A percentile compares a stretch with the other conserved stretches of the same genome.
Conservation (phyloP, 1,284 basidiomycete species). For the Microbotryum saponariae region DNA sequence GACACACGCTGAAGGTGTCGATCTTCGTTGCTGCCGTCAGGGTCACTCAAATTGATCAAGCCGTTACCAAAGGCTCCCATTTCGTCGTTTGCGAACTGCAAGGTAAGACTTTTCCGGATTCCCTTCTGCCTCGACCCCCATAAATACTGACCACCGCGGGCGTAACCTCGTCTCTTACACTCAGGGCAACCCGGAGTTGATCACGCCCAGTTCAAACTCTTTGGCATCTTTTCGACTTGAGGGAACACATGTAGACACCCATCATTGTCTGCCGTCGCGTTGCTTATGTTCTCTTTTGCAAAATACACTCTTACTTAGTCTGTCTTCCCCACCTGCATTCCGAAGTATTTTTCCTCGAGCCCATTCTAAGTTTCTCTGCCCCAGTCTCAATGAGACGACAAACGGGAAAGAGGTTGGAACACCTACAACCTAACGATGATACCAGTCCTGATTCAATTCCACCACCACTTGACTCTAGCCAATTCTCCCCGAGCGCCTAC, state of each 20-base stretch:
- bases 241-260: conserved; percentile 6
- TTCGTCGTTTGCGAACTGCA: conserved; percentile 37
- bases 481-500: conserved; percentile 15
- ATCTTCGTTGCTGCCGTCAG: neutral
- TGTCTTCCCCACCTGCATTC: too few species aligned
- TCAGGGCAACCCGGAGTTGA: conserved; percentile 28
- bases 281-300: neutral
- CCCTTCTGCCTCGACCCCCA: neutral
- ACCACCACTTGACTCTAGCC: conserved; percentile 8
- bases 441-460: too few species aligned
- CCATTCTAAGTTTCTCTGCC: too few species aligned
- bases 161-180: too few species aligned
- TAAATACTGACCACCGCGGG: neutral
- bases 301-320: too few species aligned
- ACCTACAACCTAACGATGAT: too few species aligned
- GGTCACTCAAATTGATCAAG: conserved; percentile 35
- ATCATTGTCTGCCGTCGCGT: neutral
- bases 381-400: too few species aligned
- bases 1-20: too few species aligned
- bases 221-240: conserved; percentile 25
- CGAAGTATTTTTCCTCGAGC: too few species aligned
- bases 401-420: too few species aligned
- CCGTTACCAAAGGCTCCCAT: conserved; percentile 35
- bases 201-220: conserved; percentile 24
- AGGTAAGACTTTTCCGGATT: conserved; percentile 11